Conservation (phyloP, 495 filamentous ascomycete genomes). For the Aspergillus sparsus region DNA sequence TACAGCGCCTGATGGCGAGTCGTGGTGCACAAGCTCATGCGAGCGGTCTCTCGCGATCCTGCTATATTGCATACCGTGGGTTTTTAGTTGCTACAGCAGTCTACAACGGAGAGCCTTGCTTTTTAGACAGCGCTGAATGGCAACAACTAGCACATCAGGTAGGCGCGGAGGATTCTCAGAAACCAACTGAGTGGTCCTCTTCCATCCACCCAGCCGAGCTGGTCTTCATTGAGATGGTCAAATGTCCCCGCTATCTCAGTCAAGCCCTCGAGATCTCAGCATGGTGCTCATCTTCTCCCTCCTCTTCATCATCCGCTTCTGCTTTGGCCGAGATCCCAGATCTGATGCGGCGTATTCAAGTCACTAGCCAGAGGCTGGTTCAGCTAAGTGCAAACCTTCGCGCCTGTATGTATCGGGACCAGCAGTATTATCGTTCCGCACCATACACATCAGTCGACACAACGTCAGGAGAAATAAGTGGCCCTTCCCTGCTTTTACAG, state of each 20-base stretch:
- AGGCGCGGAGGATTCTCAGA: conserved; percentile 31
- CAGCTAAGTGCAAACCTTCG: conserved; percentile 23
- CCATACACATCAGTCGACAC: neutral
- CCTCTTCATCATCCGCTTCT: neutral
- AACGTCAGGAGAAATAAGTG: conserved; percentile 6
- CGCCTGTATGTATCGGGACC: conserved; percentile 23
- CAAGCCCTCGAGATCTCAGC: conserved; percentile 24
- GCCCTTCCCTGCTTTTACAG: conserved; percentile 29
- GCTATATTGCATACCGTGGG: conserved; percentile 36
- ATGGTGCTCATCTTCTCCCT: neutral
- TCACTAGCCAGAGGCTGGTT: conserved; percentile 21
- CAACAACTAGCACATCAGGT: conserved; percentile 24
- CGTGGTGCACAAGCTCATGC: conserved; percentile 27
- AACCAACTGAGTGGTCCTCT: conserved; percentile 17
- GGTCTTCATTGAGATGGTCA: conserved; percentile 34
- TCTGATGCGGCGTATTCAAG: conserved; percentile 26
- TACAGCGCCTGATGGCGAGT: conserved; percentile 33
- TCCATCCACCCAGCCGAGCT: conserved; percentile 15
- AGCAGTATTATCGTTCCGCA: neutral
- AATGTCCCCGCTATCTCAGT: conserved; percentile 36
- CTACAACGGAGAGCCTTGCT: conserved; percentile 33
- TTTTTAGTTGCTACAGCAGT: conserved; percentile 36
- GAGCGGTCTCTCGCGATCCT: conserved; percentile 29
- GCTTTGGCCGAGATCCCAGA: conserved; percentile 3
- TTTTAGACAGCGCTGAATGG: conserved; percentile 37